Percentiles rank a stretch among this genome's conserved stretches.
These are phyloP conservation scores for Macroventuria anomochaeta DNA, from an alignment of 2,329 filamentous ascomycete species.

Conservation along the genomic window DNA sequence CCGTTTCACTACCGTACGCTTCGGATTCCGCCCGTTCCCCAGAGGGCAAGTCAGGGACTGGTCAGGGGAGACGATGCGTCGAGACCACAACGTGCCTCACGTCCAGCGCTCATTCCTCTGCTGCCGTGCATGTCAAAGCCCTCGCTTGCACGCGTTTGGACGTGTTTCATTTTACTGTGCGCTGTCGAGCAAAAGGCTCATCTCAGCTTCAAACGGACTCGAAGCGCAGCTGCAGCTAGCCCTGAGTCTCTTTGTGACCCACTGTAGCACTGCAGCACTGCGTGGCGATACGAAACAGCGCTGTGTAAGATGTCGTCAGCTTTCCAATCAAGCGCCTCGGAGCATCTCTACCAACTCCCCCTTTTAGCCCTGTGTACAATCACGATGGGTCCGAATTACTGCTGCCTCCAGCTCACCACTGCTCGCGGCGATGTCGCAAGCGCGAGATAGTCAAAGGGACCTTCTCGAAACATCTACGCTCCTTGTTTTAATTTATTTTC, in stretches of 20 bases:
- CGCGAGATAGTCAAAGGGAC: slow-evolving; percentile 13
- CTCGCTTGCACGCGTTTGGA: slow-evolving; percentile 9
- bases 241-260: slow-evolving; percentile 27
- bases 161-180: slow-evolving; percentile 9
- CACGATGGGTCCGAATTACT: slow-evolving; percentile 27
- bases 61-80: slow-evolving; percentile 26
- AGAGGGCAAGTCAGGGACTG: slow-evolving; percentile 20
- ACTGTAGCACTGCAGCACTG: slow-evolving; percentile 34
- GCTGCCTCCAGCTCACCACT: slow-evolving; percentile 28
- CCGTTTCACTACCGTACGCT: slow-evolving; percentile 34
- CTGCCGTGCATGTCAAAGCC: slow-evolving; percentile 11
- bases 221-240: slow-evolving; percentile 13
- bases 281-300: slow-evolving; percentile 40
- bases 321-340: slow-evolving; percentile 29
- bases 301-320: slow-evolving; percentile 39
- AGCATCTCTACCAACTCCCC: slow-evolving; percentile 20
- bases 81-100: slow-evolving; percentile 23
- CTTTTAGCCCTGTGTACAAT: slow-evolving; percentile 22
- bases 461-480: slow-evolving; percentile 43
- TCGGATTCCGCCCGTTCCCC: slow-evolving; percentile 26
- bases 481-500: slow-evolving; percentile 44
- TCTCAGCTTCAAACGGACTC: slow-evolving; percentile 22
- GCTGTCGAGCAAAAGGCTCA: neutral
- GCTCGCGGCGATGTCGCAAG: slow-evolving; percentile 5
- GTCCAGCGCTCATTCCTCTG: slow-evolving; percentile 16